These are phyloP conservation scores for Mucor piriformis DNA, from an alignment of 371 early-diverging fungal species.

Conservation along the genomic window DNA sequence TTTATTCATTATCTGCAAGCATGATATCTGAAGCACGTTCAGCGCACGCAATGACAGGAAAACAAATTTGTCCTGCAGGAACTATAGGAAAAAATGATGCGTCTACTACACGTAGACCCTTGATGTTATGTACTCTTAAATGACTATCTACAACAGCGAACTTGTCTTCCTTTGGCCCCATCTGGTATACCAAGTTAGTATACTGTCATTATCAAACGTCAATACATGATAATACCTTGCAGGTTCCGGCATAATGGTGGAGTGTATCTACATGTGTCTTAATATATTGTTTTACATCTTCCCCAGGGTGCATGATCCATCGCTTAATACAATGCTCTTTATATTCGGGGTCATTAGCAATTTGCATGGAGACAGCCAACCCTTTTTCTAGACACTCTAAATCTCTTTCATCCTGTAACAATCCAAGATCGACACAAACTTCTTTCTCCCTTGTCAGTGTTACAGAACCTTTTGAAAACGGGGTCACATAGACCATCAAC, in stretches of 20 bases:
- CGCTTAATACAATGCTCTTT: constrained; percentile 11
- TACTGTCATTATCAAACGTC: too few species aligned
- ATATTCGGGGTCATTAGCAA: constrained; percentile 17
- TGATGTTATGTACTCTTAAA: constrained; percentile 43
- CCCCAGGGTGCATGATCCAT: constrained; percentile 21
- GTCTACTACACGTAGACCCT: constrained; percentile 50
- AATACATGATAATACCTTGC: constrained; percentile 40
- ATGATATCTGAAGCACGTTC: constrained; percentile 31
- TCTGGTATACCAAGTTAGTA: constrained; percentile 7
- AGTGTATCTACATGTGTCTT: constrained; percentile 30
- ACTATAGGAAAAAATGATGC: constrained; percentile 50
- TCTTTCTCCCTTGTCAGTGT: neutral
- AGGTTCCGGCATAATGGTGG: constrained; percentile 46
- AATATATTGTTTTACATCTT: constrained; percentile 20
- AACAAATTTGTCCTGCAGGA: constrained; percentile 35
- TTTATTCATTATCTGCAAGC: constrained; percentile 3
- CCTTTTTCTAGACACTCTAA: constrained; percentile 23
- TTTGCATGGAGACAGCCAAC: constrained; percentile 13
- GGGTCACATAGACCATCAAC: constrained; percentile 25
- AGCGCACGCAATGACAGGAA: constrained; percentile 34
- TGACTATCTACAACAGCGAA: constrained; percentile 39
- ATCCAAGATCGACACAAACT: constrained; percentile 15
- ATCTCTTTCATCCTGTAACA: constrained; percentile 24
- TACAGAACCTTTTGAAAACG: constrained; percentile 26
- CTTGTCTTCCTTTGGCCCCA: constrained; percentile 18